These are phyloP conservation scores for Colletotrichum sp. DNA, from an alignment of 2,329 filamentous ascomycete species.

Conservation along the genomic window DNA sequence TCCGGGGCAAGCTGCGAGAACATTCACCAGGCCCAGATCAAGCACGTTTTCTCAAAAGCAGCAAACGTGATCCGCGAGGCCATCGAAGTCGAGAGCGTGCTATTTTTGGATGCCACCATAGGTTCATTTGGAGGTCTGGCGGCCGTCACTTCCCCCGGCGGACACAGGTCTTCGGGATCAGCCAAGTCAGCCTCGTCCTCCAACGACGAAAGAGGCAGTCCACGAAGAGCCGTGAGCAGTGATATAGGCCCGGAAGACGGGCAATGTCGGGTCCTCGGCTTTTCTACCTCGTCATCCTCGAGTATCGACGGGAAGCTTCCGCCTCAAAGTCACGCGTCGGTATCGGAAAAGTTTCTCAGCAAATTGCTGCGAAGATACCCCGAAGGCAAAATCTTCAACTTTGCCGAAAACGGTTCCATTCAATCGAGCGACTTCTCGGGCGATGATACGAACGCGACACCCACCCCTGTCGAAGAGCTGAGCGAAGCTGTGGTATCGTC, in stretches of 20 bases:
- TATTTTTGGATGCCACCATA: slow-evolving; percentile 24
- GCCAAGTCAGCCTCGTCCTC: background rate
- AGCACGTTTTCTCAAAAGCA: slow-evolving; percentile 46
- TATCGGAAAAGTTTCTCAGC: slow-evolving; percentile 44
- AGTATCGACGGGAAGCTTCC: slow-evolving; percentile 33
- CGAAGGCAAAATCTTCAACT: slow-evolving; percentile 50
- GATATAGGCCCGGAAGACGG: background rate
- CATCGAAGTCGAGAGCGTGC: slow-evolving; percentile 33
- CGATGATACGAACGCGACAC: slow-evolving; percentile 7
- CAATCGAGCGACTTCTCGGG: slow-evolving; percentile 33
- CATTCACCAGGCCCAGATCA: background rate
- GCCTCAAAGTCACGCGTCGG: slow-evolving; percentile 13
- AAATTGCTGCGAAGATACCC: slow-evolving; percentile 49
- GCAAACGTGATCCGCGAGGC: slow-evolving; percentile 47
- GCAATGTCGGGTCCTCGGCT: slow-evolving; percentile 41
- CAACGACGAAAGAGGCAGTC: slow-evolving; percentile 20
- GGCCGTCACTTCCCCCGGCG: background rate
- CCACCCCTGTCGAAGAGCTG: accelerated
- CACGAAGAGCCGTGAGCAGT: background rate
- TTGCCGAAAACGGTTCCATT: slow-evolving; percentile 40
- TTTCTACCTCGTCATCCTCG: slow-evolving; percentile 37
- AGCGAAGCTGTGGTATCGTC: background rate
- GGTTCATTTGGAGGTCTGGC: slow-evolving; percentile 29
- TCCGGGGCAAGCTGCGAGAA: background rate
- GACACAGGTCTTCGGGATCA: background rate